Base-by-base conservation (phyloP, 345 rosid species). In the Jatropha curcas region DNA sequence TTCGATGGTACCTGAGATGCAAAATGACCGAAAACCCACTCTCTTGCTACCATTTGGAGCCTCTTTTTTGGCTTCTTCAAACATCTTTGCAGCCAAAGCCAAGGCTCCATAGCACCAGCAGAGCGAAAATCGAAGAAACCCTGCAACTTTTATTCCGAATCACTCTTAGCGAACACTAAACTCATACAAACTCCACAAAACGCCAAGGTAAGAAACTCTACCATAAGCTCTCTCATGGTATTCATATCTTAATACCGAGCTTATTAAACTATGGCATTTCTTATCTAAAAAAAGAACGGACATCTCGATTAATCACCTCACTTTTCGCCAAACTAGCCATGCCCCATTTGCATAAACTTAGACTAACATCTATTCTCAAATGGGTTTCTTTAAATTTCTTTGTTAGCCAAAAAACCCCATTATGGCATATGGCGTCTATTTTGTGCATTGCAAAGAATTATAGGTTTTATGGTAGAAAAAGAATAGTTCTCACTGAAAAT, bases 381-480 rank as follows among this genome's bases (percentile, higher is more conserved):
- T 85, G 91, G 84, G 83, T 81, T 14, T 82, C 80, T 41, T 77
- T 82, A 11, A 57, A 61, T 65, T 74, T 73, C 59, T 46, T 65
- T 43, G 76, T 75, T 67, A 77, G 58, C 80, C 76, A 41, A 30
- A 79, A 81, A 59, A 7, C 70, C 72, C 79, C 50, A 61, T 60
- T 65, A 70, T 61, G 76, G 33, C 75, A 53, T 31, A 45, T 41
- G 53, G 74, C 76, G 60, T 71, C 76, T 24, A 34, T 28, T 4
- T 69, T 63, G 74, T 72, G 58, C 55, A 25, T 68, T 65, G 65
- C 51, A 7, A 84, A 46, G 67, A 87, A 75, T 71, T 85, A 81
- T 84, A 83, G 88, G 58, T 71, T 74, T 65, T 84, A 84, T 74
- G 5, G 88, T 31, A 80, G 81, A 35, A 71, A 80, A 25, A 57